A percentile compares a stretch with the other conserved stretches of the same genome.
Evolutionary conservation across 164 flowering plant species (phyloP).

Genomic region (Aristolochia californica): DNA sequence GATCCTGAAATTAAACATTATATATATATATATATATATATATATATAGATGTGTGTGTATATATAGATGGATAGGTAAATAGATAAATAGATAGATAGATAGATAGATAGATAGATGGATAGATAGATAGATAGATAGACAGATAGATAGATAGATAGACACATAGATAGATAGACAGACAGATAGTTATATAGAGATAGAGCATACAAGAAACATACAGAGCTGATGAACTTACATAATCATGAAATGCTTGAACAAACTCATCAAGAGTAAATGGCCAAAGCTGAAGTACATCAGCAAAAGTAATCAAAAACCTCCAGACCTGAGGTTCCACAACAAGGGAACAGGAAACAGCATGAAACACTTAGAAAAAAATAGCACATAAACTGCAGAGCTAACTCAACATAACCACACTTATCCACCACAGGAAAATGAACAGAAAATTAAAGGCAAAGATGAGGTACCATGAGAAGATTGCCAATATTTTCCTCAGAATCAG

Average conservation of each 20-base stretch:
- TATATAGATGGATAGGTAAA: no score
- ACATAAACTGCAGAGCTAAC: slow-evolving; percentile 1
- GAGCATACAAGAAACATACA: background rate
- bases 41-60: no score
- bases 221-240: slow-evolving; percentile 40
- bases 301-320: slow-evolving; percentile 87
- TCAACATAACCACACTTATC: background rate
- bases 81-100: no score
- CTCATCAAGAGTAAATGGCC: slow-evolving; percentile 96
- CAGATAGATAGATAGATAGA: no score
- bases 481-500: slow-evolving; percentile 62
- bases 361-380: background rate
- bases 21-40: no score
- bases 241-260: slow-evolving; percentile 90
- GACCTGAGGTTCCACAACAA: slow-evolving; percentile 31
- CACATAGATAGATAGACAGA: no score
- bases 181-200: no score
- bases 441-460: background rate
- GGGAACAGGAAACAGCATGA: slow-evolving; percentile 2
- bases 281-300: slow-evolving; percentile 82
- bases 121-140: no score
- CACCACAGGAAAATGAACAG: background rate
- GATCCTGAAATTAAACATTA: slow-evolving; percentile 36
- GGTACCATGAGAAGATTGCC: slow-evolving; percentile 88
- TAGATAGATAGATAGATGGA: no score